Base-by-base conservation (phyloP, 495 filamentous ascomycete genomes). In the Penicillium riverlandense region DNA sequence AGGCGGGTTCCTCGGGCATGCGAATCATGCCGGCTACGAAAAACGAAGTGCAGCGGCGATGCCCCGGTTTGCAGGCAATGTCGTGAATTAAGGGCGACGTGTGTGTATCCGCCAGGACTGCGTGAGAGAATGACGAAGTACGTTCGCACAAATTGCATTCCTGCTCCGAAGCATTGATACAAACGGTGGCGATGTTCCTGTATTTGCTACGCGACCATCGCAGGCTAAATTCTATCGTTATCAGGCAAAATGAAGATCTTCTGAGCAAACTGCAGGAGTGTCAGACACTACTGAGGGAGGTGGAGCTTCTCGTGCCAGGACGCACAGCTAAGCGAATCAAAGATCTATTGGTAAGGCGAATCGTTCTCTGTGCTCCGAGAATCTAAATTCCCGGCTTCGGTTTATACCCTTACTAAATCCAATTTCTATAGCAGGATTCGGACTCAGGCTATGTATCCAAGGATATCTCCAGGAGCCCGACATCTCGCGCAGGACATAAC, bases 1-100 rank as follows among this genome's bases (percentile, higher is more conserved):
- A 10, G 32, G 2, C 65, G 71, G 13, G 70, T 74, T 15, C 62
- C 61, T 13, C 58, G 71, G 45, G 84, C 84, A 11, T 88, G 84
- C 52, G 83, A 83, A 73, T 79, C 83, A 11, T 88, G 84, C 62
- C 63, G 81, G 29, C 75, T 80, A 49, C 68, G 84, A 30, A 83
- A 83, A 48, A 76, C 71, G 36, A 82, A 80, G 53, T 80, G 77
- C 55, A 76, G 67, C 45, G 78, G 78, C 30, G 69, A 69, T 31
- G 63, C 62, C 22, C 79, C 79, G 9, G 44, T 60, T 13, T 83
- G 79, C 53, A 62, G 66, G 39, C 72, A 78, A 53, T 83, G 79
- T 46, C 57, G 61, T 44, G 72, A 77, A 41, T 66, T 74, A 36
- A 59, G 60, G 35, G 49, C 69, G 13, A 28, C 11, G 22, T 82